Evolutionary conservation across 139 green algal species (phyloP).

Genomic region (Micractinium conductrix): DNA sequence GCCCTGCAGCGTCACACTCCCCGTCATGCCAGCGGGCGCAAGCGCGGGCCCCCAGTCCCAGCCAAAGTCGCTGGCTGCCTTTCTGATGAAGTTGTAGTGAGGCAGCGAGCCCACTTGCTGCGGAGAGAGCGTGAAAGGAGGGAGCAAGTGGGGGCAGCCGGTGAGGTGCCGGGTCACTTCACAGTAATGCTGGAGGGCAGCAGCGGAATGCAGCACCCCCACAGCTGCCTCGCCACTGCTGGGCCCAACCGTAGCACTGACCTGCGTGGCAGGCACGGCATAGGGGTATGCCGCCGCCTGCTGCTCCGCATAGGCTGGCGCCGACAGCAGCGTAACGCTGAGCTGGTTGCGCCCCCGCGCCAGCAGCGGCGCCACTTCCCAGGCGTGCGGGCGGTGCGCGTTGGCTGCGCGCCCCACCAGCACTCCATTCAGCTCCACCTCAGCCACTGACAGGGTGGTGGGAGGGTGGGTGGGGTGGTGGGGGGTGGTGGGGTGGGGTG

Average conservation of each 20-base stretch:
- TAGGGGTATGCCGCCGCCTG: conserved; percentile 39
- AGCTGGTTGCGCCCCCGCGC: conserved; percentile 1
- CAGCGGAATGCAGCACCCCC: neutral
- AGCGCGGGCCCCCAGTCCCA: conserved; percentile 85
- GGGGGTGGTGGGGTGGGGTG: too few relatives aligned
- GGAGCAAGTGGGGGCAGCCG: neutral
- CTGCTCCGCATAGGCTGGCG: neutral
- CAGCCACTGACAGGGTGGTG: too few relatives aligned
- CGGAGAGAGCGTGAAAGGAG: neutral
- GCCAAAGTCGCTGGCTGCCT: conserved; percentile 76
- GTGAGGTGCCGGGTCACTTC: neutral
- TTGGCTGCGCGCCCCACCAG: conserved; percentile 42
- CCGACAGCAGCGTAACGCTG: conserved; percentile 29
- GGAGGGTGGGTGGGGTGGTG: too few relatives aligned
- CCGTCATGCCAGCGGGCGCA: conserved; percentile 66
- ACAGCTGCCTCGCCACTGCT: too few relatives aligned
- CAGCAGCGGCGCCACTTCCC: conserved; percentile 15
- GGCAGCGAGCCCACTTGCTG: conserved; percentile 30
- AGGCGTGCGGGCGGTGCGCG: conserved; percentile 43
- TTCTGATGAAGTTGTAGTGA: conserved; percentile 81
- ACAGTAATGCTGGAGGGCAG: neutral
- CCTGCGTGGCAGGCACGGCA: conserved; percentile 33
- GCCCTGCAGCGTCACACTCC: conserved; percentile 55
- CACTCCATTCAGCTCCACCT: conserved; percentile 58
- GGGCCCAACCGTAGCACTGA: neutral